Base-by-base conservation (phyloP, 2,329 filamentous ascomycete species). In the Scolecobasidium constrictum region DNA sequence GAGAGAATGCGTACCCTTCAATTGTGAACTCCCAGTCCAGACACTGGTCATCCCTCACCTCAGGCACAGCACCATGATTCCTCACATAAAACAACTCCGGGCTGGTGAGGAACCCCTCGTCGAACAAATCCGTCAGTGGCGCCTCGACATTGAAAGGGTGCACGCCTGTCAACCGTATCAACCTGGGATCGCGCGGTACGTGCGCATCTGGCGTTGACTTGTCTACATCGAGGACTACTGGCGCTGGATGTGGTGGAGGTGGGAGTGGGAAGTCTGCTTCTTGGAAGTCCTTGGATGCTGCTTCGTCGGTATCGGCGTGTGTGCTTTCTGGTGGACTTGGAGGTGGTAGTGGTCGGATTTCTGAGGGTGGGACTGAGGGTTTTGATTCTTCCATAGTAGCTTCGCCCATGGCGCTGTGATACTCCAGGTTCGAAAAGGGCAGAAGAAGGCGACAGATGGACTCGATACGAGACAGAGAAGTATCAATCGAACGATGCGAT, bases 101-200 rank as follows among this genome's bases (percentile, higher is more conserved):
- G 31, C 81, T 85, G 1, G 87, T 95, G 28, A 95, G 66, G 56
- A 94, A 94, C 0, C 88, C 86, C 65, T 78, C 69, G 45, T 90
- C 73, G 60, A 79, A 94, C 1, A 94, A 67, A 13, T 78, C 77
- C 43, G 77, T 84, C 6, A 95, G 64, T 0, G 88, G 87, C 7
- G 88, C 75, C 62, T 95, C 88, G 38, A 84, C 81, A 53, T 95
- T 95, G 68, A 93, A 94, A 1, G 88, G 88, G 60, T 94, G 88
- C 4, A 85, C 74, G 18, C 88, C 88, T 9, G 88, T 95, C 12
- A 95, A 68, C 40, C 88, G 75, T 49, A 95, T 92, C 13, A 95
- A 68, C 33, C 87, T 74, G 1, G 82, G 70, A 62, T 94, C 87
- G 58, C 88, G 73, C 17, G 79, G 72, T 16, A 95, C 83, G 66